These are phyloP conservation scores for Cantharellus anzutake DNA, from an alignment of 768 basidiomycete species.

Conservation along the genomic window DNA sequence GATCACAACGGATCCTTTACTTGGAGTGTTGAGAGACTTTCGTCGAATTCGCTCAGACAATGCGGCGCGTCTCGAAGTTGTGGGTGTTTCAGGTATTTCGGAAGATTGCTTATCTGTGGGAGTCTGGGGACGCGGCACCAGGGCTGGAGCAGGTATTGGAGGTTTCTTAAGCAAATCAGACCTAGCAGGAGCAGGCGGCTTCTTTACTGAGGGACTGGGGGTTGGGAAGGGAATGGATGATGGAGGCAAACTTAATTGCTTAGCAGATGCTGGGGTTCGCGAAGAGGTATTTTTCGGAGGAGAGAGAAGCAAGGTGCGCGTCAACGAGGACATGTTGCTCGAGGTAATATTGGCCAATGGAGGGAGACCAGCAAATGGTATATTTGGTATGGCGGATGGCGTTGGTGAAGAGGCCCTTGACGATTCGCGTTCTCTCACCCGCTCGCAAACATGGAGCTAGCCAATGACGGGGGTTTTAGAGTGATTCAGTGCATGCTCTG, in stretches of 20 bases:
- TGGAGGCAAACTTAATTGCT: background rate
- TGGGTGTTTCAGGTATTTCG: slow-evolving; percentile 1
- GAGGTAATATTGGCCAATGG: background rate
- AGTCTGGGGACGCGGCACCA: slow-evolving; percentile 4
- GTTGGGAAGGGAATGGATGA: background rate
- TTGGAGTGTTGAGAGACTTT: slow-evolving; percentile 48
- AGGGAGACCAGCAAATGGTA: slow-evolving; percentile 5
- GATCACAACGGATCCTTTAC: slow-evolving; percentile 4
- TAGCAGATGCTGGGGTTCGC: too few species aligned
- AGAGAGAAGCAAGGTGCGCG: background rate
- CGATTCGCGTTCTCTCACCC: background rate
- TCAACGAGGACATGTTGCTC: background rate
- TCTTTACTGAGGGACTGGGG: too few species aligned
- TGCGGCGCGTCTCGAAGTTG: slow-evolving; percentile 54
- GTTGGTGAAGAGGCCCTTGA: slow-evolving; percentile 7
- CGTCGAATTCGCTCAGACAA: slow-evolving; percentile 66
- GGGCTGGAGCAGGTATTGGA: background rate
- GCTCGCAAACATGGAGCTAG: background rate
- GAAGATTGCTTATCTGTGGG: background rate
- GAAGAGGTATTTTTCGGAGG: background rate
- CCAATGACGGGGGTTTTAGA: background rate
- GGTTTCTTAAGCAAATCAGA: background rate
- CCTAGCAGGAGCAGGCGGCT: background rate
- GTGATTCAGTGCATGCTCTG: slow-evolving; percentile 23
- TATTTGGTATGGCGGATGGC: slow-evolving; percentile 5